These are phyloP conservation scores for Rhizophagus sp. DNA, from an alignment of 192 early-diverging fungal genomes.

Conservation along the genomic window DNA sequence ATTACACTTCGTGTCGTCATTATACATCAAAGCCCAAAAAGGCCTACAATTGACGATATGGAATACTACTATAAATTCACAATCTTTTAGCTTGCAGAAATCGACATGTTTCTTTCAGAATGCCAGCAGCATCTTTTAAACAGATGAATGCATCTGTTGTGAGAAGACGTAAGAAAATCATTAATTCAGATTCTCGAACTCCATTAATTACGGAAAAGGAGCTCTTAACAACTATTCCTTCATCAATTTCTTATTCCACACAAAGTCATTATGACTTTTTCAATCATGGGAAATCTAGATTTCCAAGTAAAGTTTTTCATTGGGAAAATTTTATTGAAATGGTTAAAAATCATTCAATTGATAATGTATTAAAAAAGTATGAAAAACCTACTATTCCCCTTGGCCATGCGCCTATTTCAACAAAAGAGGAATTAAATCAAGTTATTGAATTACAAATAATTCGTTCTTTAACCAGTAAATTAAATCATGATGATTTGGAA, in stretches of 20 bases:
- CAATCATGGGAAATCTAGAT: not conserved
- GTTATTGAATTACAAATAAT: not conserved
- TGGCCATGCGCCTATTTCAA: not conserved
- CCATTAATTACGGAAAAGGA: not conserved
- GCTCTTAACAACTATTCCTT: not conserved
- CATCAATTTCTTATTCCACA: not conserved
- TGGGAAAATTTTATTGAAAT: slow-evolving; percentile 2
- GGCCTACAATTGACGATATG: no score
- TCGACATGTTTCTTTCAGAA: no score
- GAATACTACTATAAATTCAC: no score
- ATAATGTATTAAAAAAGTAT: not conserved
- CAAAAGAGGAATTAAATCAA: not conserved
- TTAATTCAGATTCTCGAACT: not conserved
- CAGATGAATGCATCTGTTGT: no score
- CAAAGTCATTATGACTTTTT: not conserved
- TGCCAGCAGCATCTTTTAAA: no score
- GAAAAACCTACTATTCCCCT: not conserved
- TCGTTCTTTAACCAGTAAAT: not conserved
- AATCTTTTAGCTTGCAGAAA: no score
- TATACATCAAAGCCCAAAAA: no score
- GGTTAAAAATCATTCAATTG: not conserved
- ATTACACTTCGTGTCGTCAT: no score
- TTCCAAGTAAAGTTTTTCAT: not conserved
- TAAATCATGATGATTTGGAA: not conserved
- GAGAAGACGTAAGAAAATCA: not conserved